These are phyloP conservation scores for Arthroderma sp. DNA, from an alignment of 2,329 filamentous ascomycete genomes.

Conservation along the genomic window DNA sequence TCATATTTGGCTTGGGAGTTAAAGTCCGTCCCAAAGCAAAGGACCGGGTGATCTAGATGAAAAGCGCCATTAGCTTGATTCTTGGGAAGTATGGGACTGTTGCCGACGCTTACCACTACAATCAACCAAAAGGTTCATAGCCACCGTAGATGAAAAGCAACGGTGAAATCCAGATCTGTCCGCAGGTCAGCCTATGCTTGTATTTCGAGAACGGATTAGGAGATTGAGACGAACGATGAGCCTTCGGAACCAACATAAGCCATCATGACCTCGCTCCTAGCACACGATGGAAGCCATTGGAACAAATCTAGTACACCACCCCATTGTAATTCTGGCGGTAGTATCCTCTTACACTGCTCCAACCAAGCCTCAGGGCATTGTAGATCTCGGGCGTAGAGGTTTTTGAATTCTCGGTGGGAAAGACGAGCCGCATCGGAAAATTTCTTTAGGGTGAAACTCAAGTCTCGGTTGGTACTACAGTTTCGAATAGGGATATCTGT, in stretches of 20 bases:
- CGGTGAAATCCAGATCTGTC: constrained; percentile 24
- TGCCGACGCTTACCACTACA: constrained; percentile 14
- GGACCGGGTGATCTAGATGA: constrained; percentile 13
- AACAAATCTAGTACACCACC: constrained; percentile 23
- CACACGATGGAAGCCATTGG: constrained; percentile 22
- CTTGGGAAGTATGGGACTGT: neutral
- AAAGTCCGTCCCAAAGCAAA: constrained; percentile 25
- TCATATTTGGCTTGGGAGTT: constrained; percentile 22
- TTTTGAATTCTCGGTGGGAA: constrained; percentile 16
- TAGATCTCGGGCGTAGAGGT: constrained; percentile 23
- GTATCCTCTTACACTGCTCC: constrained; percentile 16
- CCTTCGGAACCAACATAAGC: constrained; percentile 24
- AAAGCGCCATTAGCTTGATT: neutral
- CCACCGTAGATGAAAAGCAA: constrained; percentile 25
- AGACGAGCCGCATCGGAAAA: constrained; percentile 17
- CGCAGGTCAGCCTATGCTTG: neutral
- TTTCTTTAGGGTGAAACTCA: constrained; percentile 22
- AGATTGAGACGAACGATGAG: constrained; percentile 14
- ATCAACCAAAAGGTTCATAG: constrained; percentile 22
- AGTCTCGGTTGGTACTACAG: constrained; percentile 21
- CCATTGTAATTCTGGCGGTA: constrained; percentile 21
- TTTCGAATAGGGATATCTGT: constrained; percentile 22
- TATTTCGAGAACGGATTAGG: neutral
- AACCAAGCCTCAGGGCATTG: constrained; percentile 22
- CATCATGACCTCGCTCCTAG: constrained; percentile 25